Percentiles rank a stretch among this genome's conserved stretches.
Conservation (phyloP, 192 early-diverging fungal genomes). For the Rhizophagus prolifer region DNA sequence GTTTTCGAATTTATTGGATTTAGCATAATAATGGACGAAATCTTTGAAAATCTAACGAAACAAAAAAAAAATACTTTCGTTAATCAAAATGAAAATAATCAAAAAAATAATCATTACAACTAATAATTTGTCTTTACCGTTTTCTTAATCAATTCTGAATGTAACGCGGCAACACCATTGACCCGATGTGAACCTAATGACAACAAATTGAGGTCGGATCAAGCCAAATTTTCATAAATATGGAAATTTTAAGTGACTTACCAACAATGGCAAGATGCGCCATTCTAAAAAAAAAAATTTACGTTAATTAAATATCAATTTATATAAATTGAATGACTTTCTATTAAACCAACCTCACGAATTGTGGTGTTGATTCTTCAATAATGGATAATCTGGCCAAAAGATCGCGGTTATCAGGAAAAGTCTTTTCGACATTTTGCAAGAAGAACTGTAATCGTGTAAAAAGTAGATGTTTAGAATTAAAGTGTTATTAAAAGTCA, state of each 20-base stretch:
- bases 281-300: conserved; percentile 60
- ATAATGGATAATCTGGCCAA: conserved; percentile 90
- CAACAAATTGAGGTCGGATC: background rate
- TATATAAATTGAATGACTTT: background rate
- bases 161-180: conserved; percentile 93
- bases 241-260: conserved; percentile 14
- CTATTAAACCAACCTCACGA: conserved; percentile 51
- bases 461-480: background rate
- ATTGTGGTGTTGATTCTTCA: conserved; percentile 89
- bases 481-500: background rate
- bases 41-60: conserved; percentile 75
- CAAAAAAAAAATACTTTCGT: background rate
- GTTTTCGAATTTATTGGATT: conserved; percentile 82
- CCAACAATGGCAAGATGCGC: conserved; percentile 90
- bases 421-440: conserved; percentile 86
- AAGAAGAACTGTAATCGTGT: conserved; percentile 73
- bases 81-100: background rate
- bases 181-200: conserved; percentile 81
- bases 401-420: conserved; percentile 83
- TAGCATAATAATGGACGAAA: conserved; percentile 87
- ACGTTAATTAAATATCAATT: background rate
- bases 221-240: background rate
- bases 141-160: conserved; percentile 79
- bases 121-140: conserved; percentile 35
- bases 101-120: conserved; percentile 7